These are phyloP conservation scores for Rutstroemia sp. DNA, from an alignment of 2,329 filamentous ascomycete species.

Conservation along the genomic window DNA sequence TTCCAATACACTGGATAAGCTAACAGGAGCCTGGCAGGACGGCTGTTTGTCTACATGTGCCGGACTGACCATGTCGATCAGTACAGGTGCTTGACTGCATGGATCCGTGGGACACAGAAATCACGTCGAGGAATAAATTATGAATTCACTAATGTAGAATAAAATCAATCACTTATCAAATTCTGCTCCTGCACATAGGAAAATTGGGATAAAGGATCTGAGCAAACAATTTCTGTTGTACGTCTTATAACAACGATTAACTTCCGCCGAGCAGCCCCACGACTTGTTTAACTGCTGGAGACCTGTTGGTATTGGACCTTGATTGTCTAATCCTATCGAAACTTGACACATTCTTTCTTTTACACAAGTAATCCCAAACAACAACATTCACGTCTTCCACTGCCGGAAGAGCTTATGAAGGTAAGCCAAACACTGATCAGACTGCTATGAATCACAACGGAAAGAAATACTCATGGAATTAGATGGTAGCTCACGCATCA, in stretches of 20 bases:
- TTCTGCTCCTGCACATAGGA: neutral
- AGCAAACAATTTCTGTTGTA: conserved; percentile 18
- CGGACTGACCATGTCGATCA: no score
- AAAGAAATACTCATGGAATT: conserved; percentile 2
- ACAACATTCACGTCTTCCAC: neutral
- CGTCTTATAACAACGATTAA: conserved; percentile 19
- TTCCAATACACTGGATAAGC: no score
- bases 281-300: conserved; percentile 11
- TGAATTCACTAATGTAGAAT: neutral
- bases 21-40: neutral
- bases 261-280: conserved; percentile 13
- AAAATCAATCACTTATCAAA: conserved; percentile 1
- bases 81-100: no score
- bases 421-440: conserved; percentile 2
- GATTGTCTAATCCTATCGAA: conserved; percentile 10
- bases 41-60: no score
- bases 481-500: conserved; percentile 15
- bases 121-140: no score
- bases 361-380: conserved; percentile 3
- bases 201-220: neutral
- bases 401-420: neutral
- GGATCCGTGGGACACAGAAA: no score
- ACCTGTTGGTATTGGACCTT: conserved; percentile 6
- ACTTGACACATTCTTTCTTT: conserved; percentile 14
- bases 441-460: neutral